A percentile compares a stretch with the other conserved stretches of the same genome.
Conservation (phyloP, 306 rosid species). For the Prunus dulcis region DNA sequence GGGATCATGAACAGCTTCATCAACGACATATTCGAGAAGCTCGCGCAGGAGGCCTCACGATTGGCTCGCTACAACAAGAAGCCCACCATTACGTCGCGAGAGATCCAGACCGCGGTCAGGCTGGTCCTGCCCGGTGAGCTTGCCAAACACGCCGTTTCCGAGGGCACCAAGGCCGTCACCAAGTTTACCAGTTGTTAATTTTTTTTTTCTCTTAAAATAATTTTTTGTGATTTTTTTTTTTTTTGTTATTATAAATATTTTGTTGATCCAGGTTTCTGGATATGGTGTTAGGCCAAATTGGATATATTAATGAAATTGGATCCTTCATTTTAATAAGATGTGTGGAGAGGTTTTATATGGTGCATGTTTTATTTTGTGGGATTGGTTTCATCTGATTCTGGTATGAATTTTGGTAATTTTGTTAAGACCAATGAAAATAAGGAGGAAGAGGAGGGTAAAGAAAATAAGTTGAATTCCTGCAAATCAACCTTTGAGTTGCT, state of each 20-base stretch:
- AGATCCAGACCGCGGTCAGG: conserved; percentile 75
- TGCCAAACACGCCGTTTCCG: conserved; percentile 79
- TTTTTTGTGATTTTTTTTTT: background rate
- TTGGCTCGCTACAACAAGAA: conserved; percentile 72
- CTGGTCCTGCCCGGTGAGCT: conserved; percentile 72
- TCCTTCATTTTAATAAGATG: too few species aligned
- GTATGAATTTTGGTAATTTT: too few species aligned
- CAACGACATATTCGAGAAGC: conserved; percentile 76
- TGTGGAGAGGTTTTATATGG: too few species aligned
- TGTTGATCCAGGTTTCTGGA: background rate
- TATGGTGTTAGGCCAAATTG: too few species aligned
- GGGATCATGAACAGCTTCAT: conserved; percentile 83
- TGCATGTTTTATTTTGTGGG: too few species aligned
- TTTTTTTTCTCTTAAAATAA: background rate
- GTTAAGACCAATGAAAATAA: too few species aligned
- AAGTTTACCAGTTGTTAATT: conserved; percentile 66
- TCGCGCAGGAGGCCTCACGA: conserved; percentile 65
- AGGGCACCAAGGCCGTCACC: conserved; percentile 78
- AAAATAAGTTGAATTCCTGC: too few species aligned
- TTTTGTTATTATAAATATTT: background rate
- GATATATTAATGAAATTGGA: too few species aligned
- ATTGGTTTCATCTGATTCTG: too few species aligned
- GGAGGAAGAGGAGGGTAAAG: too few species aligned
- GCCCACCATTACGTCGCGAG: conserved; percentile 68
- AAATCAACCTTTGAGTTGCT: too few species aligned